phyloP scores from a whole-genome alignment of 129 eudicot genomes.

The Saposhnikovia divaricata region DNA sequence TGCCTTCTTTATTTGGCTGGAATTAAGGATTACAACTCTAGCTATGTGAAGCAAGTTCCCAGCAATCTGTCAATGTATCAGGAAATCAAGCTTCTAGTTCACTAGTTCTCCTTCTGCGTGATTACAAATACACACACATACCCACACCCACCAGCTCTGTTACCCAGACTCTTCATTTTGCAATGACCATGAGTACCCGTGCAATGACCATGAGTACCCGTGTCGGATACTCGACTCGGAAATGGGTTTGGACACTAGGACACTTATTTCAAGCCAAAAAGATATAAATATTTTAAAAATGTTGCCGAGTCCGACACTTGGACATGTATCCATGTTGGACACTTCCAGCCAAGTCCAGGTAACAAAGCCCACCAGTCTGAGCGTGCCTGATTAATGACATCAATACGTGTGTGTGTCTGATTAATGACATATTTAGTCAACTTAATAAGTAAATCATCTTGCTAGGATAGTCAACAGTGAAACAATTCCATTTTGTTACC shows the following conservation, averaged over 20 bases:
- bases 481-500: neutral
- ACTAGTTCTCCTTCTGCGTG: neutral
- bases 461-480: neutral
- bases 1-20: constrained; percentile 24
- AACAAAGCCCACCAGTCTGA: no score
- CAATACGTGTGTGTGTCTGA: neutral
- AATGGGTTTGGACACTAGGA: no score
- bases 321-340: no score
- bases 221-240: no score
- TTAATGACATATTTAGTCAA: neutral
- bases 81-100: constrained; percentile 2
- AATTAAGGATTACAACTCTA: constrained; percentile 48
- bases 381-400: neutral
- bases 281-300: no score
- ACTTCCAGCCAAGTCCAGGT: no score
- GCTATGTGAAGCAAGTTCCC: constrained; percentile 70
- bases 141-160: no score
- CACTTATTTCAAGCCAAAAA: no score
- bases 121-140: neutral
- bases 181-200: no score
- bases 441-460: neutral
- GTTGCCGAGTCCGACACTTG: no score
- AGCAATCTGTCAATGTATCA: constrained; percentile 36
- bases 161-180: no score
- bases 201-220: no score